phyloP scores from a whole-genome alignment of 768 basidiomycete species.

The Calocera cornea region DNA sequence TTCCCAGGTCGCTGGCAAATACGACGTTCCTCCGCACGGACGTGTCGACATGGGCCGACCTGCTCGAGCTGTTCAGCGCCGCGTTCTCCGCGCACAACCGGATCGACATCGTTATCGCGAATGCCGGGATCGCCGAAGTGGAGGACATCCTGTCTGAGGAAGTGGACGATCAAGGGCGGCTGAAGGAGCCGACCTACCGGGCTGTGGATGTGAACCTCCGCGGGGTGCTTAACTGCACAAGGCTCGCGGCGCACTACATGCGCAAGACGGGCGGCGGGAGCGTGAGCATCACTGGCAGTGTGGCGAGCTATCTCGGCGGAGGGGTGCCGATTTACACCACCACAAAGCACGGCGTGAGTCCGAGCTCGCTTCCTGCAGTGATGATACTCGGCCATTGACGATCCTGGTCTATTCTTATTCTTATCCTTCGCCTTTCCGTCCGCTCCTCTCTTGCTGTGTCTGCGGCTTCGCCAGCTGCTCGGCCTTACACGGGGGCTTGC shows the following conservation, averaged over 20 bases:
- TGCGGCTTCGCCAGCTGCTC: background rate
- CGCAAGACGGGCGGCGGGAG: background rate
- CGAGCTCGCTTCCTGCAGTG: background rate
- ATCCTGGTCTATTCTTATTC: background rate
- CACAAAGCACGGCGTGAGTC: background rate
- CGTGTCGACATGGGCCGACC: slow-evolving; percentile 6
- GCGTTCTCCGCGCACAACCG: background rate
- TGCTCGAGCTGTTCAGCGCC: background rate
- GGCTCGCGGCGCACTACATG: background rate
- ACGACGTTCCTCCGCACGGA: background rate
- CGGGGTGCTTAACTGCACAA: slow-evolving; percentile 3
- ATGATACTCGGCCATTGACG: background rate
- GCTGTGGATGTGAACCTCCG: background rate
- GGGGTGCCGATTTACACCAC: background rate
- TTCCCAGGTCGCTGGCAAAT: background rate
- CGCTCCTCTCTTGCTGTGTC: background rate
- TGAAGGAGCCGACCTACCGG: slow-evolving; percentile 4
- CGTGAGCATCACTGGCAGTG: background rate
- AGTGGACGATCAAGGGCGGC: background rate
- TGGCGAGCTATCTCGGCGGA: background rate
- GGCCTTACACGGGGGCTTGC: background rate
- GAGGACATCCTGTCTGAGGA: background rate
- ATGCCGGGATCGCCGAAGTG: slow-evolving; percentile 4
- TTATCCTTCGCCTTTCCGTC: background rate
- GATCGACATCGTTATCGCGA: slow-evolving; percentile 6